phyloP scores from a whole-genome alignment of 1,139 yeast genomes.

The Nadsonia starkeyi-henricii region DNA sequence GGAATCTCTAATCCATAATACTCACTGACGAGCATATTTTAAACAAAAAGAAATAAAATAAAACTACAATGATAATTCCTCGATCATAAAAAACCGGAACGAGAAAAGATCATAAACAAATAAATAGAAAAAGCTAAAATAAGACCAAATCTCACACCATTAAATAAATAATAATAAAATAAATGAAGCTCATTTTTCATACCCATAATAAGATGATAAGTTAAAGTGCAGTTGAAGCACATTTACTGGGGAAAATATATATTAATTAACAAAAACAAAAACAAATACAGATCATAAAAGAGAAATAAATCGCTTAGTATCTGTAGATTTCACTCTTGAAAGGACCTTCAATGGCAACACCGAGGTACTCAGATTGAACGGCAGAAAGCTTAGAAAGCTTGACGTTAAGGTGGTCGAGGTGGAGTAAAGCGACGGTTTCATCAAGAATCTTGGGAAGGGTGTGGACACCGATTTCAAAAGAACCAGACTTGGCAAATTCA shows the following conservation, averaged over 20 bases:
- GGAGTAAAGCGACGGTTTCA: conserved; percentile 97
- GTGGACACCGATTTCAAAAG: conserved; percentile 88
- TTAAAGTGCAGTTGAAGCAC: conserved; percentile 16
- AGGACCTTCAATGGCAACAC: conserved; percentile 90
- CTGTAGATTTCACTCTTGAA: conserved; percentile 98
- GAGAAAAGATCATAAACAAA: conserved; percentile 2
- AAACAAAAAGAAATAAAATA: conserved; percentile 8
- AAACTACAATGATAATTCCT: conserved; percentile 2
- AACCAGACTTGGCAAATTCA: conserved; percentile 88
- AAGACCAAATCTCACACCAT: conserved; percentile 1
- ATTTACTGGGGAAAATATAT: conserved; percentile 4
- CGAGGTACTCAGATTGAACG: conserved; percentile 91
- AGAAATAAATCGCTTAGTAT: conserved; percentile 40
- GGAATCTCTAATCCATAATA: background rate
- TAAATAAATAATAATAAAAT: conserved; percentile 2
- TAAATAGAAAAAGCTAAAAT: background rate
- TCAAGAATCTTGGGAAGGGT: conserved; percentile 96
- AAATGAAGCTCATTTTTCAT: background rate
- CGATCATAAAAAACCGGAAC: conserved; percentile 10
- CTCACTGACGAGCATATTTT: conserved; percentile 1
- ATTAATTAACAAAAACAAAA: conserved; percentile 1
- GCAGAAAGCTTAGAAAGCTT: conserved; percentile 64
- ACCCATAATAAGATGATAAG: conserved; percentile 5
- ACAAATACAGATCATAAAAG: conserved; percentile 2
- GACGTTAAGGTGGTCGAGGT: conserved; percentile 90